Evolutionary conservation across 2,329 filamentous ascomycete genomes (phyloP), one percentile per base, ranked within the genome.

Genomic region (Cryphonectria naterciae): DNA sequence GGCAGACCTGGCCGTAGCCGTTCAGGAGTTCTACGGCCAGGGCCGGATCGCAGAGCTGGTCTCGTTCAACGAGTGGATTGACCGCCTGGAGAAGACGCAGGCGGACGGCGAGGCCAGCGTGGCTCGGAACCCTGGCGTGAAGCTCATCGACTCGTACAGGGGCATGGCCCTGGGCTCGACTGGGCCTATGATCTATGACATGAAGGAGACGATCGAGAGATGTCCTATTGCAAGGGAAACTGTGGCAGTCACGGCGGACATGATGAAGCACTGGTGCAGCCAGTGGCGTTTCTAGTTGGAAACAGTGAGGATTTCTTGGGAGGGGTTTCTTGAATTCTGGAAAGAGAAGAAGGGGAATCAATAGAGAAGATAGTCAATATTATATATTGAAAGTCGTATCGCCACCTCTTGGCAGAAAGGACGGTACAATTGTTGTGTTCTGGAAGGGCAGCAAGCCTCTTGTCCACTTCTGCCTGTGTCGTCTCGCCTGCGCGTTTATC

Each of bases 121-220:
- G 0, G 78, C 79, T 1, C 76, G 76, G 46, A 86, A 86, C 73
- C 84, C 85, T 0, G 85, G 81, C 28, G 74, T 86, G 52, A 87
- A 87, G 77, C 77, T 88, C 54, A 74, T 87, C 1, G 84, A 85
- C 46, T 83, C 84, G 58, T 87, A 85, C 73, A 76, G 77, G 62
- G 79, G 74, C 8, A 76, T 81, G 75, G 49, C 71, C 17, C 41
- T 41, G 56, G 62, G 17, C 0, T 32, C 63, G 5, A 43, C 54
- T 25, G 65, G 65, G 56, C 77, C 80, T 4, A 76, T 81, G 8
- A 74, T 80, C 35, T 80, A 84, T 67, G 81, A 82, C 19, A 83
- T 81, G 76, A 74, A 75, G 65, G 79, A 77, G 22, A 83, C 83
- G 3, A 75, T 77, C 43, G 74, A 76, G 66, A 77, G 77, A 5